Conservation (phyloP, 2,329 filamentous ascomycete species). For the Verticillium klebahnii region DNA sequence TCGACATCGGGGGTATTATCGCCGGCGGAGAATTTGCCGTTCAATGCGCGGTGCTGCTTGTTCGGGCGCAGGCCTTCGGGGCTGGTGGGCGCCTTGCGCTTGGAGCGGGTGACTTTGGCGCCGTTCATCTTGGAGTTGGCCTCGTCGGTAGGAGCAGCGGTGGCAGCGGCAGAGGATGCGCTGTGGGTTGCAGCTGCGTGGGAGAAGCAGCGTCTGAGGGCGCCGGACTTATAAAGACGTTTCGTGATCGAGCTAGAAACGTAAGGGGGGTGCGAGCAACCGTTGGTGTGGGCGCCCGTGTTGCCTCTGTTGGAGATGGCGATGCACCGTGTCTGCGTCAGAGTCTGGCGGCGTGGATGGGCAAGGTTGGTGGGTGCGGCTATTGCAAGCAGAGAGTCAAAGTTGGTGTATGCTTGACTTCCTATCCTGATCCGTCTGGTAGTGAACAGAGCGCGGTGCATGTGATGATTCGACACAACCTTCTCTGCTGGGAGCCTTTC, state of each 20-base stretch:
- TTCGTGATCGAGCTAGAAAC: background rate
- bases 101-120: conserved; percentile 35
- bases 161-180: background rate
- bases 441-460: background rate
- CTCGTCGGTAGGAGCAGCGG: background rate
- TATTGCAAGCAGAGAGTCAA: background rate
- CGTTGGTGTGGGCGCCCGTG: background rate
- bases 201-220: background rate
- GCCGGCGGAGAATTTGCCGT: conserved; percentile 44
- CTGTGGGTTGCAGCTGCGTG: background rate
- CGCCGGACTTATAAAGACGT: background rate
- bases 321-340: background rate
- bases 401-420: background rate
- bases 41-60: conserved; percentile 36
- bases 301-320: background rate
- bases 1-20: conserved; percentile 42
- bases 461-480: background rate
- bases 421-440: background rate
- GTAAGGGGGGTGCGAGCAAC: background rate
- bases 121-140: conserved; percentile 36
- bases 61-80: conserved; percentile 32
- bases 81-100: conserved; percentile 47
- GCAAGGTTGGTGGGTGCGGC: background rate
- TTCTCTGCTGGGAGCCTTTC: background rate
- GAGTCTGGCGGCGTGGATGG: background rate